These are phyloP conservation scores for Agapanthus africanus DNA, from an alignment of 106 monocot species.

Conservation along the genomic window DNA sequence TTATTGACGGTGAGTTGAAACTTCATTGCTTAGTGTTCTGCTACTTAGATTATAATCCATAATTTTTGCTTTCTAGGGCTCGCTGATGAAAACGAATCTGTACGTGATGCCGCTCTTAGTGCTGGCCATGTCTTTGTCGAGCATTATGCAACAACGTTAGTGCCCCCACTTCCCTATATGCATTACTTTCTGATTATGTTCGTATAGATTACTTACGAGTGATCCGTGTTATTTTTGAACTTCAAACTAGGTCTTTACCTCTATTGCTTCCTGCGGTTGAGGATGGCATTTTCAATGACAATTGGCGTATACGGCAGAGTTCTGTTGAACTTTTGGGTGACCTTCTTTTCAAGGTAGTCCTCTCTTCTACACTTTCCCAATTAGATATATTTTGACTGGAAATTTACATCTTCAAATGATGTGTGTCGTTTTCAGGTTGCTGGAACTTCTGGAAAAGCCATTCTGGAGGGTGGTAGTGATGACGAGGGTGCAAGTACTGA, in stretches of 20 bases:
- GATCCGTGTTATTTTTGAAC: neutral
- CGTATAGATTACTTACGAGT: slow-evolving; percentile 4
- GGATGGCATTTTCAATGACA: slow-evolving; percentile 97
- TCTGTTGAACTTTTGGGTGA: slow-evolving; percentile 97
- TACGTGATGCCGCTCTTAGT: slow-evolving; percentile 95
- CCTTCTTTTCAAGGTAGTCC: slow-evolving; percentile 84
- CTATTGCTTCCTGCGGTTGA: slow-evolving; percentile 88
- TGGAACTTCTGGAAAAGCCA: slow-evolving; percentile 95
- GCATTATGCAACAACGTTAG: slow-evolving; percentile 94
- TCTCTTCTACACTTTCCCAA: neutral
- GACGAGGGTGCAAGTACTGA: slow-evolving; percentile 98
- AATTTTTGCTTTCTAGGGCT: slow-evolving; percentile 48
- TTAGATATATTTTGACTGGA: neutral
- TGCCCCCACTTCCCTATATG: slow-evolving; percentile 2
- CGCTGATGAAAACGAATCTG: slow-evolving; percentile 99
- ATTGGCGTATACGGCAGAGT: slow-evolving; percentile 98
- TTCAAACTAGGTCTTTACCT: slow-evolving; percentile 69
- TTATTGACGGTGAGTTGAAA: slow-evolving; percentile 73
- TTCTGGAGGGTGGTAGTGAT: slow-evolving; percentile 98
- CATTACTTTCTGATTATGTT: neutral
- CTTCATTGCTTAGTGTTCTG: neutral
- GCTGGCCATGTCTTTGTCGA: slow-evolving; percentile 99
- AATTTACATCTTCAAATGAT: slow-evolving; percentile 2
- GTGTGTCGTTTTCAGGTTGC: slow-evolving; percentile 48
- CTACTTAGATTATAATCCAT: neutral